Percentiles rank a stretch among this genome's conserved stretches.
Evolutionary conservation across 2,329 filamentous ascomycete genomes (phyloP).

Genomic region (Scedosporium aurantiacum): DNA sequence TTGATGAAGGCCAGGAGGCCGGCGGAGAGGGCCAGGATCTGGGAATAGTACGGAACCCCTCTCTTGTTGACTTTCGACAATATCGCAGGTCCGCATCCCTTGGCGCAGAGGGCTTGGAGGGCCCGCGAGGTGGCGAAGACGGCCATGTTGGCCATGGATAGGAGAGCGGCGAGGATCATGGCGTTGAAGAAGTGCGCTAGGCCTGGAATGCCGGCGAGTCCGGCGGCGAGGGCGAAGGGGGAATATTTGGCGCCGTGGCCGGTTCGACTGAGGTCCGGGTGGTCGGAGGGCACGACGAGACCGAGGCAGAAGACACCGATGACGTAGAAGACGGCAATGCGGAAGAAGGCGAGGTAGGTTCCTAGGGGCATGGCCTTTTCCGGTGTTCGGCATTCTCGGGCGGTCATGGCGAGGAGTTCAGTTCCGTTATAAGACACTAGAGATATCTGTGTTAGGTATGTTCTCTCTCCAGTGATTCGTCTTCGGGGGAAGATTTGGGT

Average conservation of each 20-base stretch:
- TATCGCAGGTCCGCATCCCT: constrained; percentile 22
- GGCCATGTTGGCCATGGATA: constrained; percentile 30
- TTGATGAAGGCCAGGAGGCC: constrained; percentile 34
- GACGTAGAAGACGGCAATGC: constrained; percentile 41
- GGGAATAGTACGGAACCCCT: constrained; percentile 32
- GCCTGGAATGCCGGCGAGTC: constrained; percentile 19
- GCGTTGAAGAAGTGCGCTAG: constrained; percentile 26
- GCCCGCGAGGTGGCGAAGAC: constrained; percentile 26
- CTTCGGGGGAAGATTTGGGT: not conserved
- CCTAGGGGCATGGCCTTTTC: constrained; percentile 36
- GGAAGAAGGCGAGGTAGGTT: constrained; percentile 44
- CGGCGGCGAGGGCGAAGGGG: constrained; percentile 4
- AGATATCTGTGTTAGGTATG: not conserved
- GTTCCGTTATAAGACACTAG: constrained; percentile 30
- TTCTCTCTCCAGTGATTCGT: not conserved
- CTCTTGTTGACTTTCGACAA: constrained; percentile 13
- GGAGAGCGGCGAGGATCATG: constrained; percentile 21
- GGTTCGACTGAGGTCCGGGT: constrained; percentile 26
- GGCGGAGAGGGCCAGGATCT: constrained; percentile 25
- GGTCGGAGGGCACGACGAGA: constrained; percentile 33
- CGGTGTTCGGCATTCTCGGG: constrained; percentile 33
- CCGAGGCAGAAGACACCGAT: constrained; percentile 39
- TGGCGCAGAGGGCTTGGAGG: constrained; percentile 22
- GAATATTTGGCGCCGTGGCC: constrained; percentile 6
- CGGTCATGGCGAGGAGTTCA: constrained; percentile 32